Evolutionary conservation across 139 green algal species (phyloP).

Genomic region (Chlamydomonas asymmetrica): DNA sequence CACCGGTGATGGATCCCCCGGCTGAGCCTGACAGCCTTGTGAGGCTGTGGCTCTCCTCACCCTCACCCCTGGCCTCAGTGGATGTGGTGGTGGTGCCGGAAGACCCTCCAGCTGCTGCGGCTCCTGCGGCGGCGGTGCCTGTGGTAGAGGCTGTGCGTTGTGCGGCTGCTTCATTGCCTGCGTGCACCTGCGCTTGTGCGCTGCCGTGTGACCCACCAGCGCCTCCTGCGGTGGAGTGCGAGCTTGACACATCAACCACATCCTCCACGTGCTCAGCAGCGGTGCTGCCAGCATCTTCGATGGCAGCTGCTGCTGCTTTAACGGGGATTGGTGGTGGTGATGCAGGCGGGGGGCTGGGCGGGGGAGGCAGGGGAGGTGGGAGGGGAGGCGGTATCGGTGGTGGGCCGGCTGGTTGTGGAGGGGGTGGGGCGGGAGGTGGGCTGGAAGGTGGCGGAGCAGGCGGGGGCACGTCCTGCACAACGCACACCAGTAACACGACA

Average conservation of each 20-base stretch:
- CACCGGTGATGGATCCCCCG: background rate
- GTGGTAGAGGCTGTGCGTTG: too few species aligned
- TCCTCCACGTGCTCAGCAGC: background rate
- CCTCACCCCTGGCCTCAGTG: too few species aligned
- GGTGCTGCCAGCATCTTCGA: background rate
- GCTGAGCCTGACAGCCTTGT: background rate
- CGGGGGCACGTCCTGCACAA: background rate
- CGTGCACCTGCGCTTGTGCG: too few species aligned
- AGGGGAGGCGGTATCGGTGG: background rate
- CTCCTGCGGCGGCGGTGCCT: too few species aligned
- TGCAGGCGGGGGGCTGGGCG: background rate
- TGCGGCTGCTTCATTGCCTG: too few species aligned
- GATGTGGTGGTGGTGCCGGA: too few species aligned
- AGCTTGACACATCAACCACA: background rate
- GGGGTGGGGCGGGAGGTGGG: background rate
- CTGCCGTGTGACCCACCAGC: too few species aligned
- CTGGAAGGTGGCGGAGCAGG: background rate
- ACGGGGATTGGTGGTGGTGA: background rate
- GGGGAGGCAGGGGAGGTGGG: background rate
- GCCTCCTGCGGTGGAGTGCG: too few species aligned
- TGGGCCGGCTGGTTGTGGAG: background rate
- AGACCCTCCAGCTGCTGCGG: too few species aligned
- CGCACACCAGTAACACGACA: too few species aligned
- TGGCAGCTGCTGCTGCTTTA: conserved; percentile 5
- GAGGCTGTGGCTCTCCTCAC: too few species aligned